Evolutionary conservation across 2,329 filamentous ascomycete species (phyloP), one percentile per base, ranked within the genome.

Genomic region (Coleophoma crateriformis): DNA sequence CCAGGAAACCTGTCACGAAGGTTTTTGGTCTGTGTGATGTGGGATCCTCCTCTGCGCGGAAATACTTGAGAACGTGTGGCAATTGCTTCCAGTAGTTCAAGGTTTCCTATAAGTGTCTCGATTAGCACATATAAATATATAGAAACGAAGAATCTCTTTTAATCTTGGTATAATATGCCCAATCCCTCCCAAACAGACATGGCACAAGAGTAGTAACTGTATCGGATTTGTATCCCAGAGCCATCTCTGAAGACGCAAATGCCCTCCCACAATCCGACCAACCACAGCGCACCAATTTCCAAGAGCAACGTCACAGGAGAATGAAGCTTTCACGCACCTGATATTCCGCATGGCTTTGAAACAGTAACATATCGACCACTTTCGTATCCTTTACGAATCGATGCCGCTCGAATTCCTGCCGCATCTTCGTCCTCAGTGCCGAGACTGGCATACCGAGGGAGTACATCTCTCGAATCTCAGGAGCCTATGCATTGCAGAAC

Each of bases 51-150:
- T 97, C 91, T 62, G 84, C 79, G 67, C 91, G 84, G 79, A 97
- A 99, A 73, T 96, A 99, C 63, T 94, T 90, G 81, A 99, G 90
- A 61, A 99, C 81, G 69, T 99, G 94, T 56, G 88, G 88, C 54
- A 91, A 79, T 73, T 99, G 94, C 74, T 96, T 96, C 94, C 94
- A 99, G 79, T 88, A 99, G 76, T 99, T 99, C 78, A 99, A 83
- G 48, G 88, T 99, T 79, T 99, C 94, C 91, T 96, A 61, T 50
- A 19, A 37, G 37, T 13, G 10, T 15, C 17, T 22, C 35, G 11
- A 27, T 32, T 33, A 49, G 22, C 13, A 41, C 22, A 33, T 37
- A 19, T 19, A 3, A 19, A 19, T 19, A 19, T 19, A 19, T 19
- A 32, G 12, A 22, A 38, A 27, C 14, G 20, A 33, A 22, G 20